A percentile compares a stretch with the other conserved stretches of the same genome.
These are phyloP conservation scores for Ceratocystis cacaofunesta DNA, from an alignment of 2,329 filamentous ascomycete genomes.

Conservation along the genomic window DNA sequence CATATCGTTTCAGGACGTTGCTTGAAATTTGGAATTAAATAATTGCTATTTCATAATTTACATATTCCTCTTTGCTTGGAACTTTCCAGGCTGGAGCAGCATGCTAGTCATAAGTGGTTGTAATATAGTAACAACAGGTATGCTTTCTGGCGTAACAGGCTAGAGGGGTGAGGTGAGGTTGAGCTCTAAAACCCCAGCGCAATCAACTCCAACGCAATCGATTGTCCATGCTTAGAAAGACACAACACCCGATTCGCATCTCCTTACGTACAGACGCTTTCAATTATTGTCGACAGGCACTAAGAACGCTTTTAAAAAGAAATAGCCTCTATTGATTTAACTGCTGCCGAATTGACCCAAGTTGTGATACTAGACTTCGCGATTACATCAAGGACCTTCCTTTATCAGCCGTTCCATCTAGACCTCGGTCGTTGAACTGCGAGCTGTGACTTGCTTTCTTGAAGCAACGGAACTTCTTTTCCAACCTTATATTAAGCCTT, in stretches of 20 bases:
- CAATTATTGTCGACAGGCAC: background rate
- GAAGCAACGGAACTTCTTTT: background rate
- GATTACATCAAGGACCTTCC: background rate
- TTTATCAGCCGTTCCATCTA: background rate
- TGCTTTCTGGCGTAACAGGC: background rate
- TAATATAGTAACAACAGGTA: background rate
- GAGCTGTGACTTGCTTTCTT: background rate
- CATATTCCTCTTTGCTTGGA: too few relatives aligned
- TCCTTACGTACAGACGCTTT: background rate
- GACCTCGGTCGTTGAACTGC: background rate
- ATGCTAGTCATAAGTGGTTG: slow-evolving; percentile 6
- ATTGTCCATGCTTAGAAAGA: background rate
- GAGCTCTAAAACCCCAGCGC: slow-evolving; percentile 6
- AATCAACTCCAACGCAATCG: background rate
- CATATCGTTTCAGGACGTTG: too few relatives aligned
- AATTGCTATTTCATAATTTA: too few relatives aligned
- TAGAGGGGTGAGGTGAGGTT: slow-evolving; percentile 13
- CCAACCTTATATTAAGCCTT: background rate
- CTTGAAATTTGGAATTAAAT: too few relatives aligned
- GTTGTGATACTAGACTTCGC: background rate
- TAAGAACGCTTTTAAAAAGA: background rate
- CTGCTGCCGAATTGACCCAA: background rate
- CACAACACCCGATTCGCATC: background rate
- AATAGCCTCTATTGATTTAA: background rate
- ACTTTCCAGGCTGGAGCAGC: too few relatives aligned